Evolutionary conservation across 2,329 filamentous ascomycete genomes (phyloP).

Genomic region (Zasmidium angulare): DNA sequence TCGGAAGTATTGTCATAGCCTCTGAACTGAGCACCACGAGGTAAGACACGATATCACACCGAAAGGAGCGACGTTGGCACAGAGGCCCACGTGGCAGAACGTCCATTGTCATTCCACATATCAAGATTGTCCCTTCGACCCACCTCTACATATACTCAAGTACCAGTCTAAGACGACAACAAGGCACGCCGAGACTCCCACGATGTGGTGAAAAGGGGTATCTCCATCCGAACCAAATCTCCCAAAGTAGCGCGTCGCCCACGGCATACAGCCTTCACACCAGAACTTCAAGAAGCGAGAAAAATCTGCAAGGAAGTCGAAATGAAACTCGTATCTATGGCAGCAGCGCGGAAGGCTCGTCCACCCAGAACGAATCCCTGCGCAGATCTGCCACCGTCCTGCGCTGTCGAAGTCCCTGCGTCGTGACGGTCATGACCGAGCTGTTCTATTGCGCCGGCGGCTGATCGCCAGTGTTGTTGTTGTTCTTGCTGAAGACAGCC

Average conservation of each 20-base stretch:
- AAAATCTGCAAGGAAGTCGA: background rate
- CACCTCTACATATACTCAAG: background rate
- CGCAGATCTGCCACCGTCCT: background rate
- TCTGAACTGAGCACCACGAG: too few relatives aligned
- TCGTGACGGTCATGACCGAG: background rate
- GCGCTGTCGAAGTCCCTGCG: background rate
- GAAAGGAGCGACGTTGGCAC: too few relatives aligned
- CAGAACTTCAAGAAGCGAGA: too few relatives aligned
- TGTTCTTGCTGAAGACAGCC: background rate
- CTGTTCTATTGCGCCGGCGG: slow-evolving; percentile 6
- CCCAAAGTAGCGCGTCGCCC: too few relatives aligned
- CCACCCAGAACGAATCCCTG: background rate
- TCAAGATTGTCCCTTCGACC: background rate
- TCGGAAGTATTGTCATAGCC: too few relatives aligned
- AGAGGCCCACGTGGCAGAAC: too few relatives aligned
- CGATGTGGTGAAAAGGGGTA: background rate
- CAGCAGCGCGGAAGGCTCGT: background rate
- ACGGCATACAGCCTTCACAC: too few relatives aligned
- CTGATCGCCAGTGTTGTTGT: slow-evolving; percentile 6
- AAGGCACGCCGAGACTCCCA: too few relatives aligned
- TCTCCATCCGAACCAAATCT: background rate
- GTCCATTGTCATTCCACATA: too few relatives aligned
- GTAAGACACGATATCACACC: too few relatives aligned
- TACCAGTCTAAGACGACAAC: too few relatives aligned
- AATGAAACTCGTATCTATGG: background rate